phyloP scores from a whole-genome alignment of 2,329 filamentous ascomycete genomes.

The Magnaporthales sp. region DNA sequence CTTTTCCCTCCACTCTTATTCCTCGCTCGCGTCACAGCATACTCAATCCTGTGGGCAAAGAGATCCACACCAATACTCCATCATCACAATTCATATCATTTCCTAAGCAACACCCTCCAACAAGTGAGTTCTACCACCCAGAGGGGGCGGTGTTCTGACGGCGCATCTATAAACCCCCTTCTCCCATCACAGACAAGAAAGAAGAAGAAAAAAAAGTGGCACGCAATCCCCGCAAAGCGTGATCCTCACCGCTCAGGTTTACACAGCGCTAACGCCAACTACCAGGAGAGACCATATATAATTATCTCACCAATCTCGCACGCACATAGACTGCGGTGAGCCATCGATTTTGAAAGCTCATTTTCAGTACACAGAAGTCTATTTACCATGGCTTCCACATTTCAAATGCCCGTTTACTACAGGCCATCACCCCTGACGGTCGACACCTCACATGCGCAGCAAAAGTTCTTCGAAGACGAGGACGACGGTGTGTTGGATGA shows the following conservation, averaged over 20 bases:
- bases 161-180: neutral
- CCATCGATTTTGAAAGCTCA: neutral
- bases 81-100: neutral
- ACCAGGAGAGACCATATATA: neutral
- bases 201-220: constrained; percentile 3
- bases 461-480: constrained; percentile 54
- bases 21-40: neutral
- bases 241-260: neutral
- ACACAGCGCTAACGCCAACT: neutral
- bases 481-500: constrained; percentile 53
- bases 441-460: constrained; percentile 40
- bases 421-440: constrained; percentile 40
- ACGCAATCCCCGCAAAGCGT: neutral
- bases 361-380: neutral
- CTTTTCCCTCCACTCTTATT: neutral
- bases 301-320: neutral
- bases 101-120: neutral
- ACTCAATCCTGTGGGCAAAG: neutral
- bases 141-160: neutral
- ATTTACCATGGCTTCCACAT: constrained; percentile 40
- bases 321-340: neutral
- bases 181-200: neutral
- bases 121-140: neutral
- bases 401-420: constrained; percentile 43
- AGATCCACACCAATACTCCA: neutral